Evolutionary conservation across 352 stramenopile species (phyloP), one percentile per base, ranked within the genome.

Genomic region (Globisporangium nunn): DNA sequence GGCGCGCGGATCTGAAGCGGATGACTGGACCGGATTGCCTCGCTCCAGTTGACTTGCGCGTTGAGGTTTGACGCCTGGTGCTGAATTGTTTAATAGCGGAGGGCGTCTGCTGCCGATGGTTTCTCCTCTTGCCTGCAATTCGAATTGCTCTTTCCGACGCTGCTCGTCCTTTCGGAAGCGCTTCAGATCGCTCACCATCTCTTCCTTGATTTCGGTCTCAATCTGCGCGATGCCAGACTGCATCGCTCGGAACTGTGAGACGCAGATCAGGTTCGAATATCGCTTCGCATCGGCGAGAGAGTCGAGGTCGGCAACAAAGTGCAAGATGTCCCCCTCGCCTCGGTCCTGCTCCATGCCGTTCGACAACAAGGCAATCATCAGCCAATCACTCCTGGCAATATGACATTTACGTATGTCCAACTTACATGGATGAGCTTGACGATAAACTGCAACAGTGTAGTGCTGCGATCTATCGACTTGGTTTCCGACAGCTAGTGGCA

Each of bases 381-480:
- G 2, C 47, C 12, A 31, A 40, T 23, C 15, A 28, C 28, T 39
- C 54, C 33, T 50, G 23, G 28, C 45, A 15, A 56, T 17, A 64
- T 33, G 15, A 29, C 44, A 41, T 2, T 41, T 23, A 23, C 35
- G 35, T 14, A 15, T 11, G 35, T 0, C 11, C 37, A 44, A 70
- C 79, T 45, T 69, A 88, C 81, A 23, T 92, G 75, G 50, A 92
- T 87, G 28, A 92, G 69, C 49, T 83, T 78, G 54, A 88, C 72
- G 54, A 88, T 87, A 48, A 90, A 93, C 46, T 91, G 79, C 40
- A 91, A 63, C 2, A 93, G 58, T 5, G 80, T 91, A 51, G 81
- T 80, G 29, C 62, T 87, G 59, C 78, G 73, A 57, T 91, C 81
- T 12, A 90, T 71, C 4, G 83, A 81, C 57, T 91, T 89, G n/a